Evolutionary conservation across 2,329 filamentous ascomycete genomes (phyloP), one percentile per base, ranked within the genome.

Genomic region (Nothophoma quercina): DNA sequence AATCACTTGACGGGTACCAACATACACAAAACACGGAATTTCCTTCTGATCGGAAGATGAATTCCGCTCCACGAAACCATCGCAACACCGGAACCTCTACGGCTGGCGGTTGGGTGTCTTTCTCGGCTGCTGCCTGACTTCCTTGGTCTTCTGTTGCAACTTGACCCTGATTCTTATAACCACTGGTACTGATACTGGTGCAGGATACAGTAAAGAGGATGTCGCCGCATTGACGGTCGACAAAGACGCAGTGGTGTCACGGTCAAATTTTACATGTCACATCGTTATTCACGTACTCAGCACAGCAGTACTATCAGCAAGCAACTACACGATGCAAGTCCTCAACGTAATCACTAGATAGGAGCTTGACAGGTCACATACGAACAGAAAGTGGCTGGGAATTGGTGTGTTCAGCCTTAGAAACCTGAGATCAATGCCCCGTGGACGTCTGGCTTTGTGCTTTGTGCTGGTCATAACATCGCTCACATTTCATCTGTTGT

Each of bases 241-340:
- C 3, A 10, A 33, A 1, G 44, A 30, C 8, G 12, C 15, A 6
- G 23, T 19, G 8, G 42, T 63, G 5, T 46, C 45, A 1, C 21
- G 44, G 19, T 51, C 47, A 42, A 59, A 49, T 28, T 52, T 42
- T 3, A 12, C 32, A n/a, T 32, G 79, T 0, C 81, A 84, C 62
- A 58, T 83, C 16, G 41, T 75, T 0, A 77, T 84, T 59, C 84
- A 84, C 64, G 56, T 71, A 0, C 62, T 81, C 19, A 76, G 76
- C 29, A 67, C 65, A 2, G 9, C 57, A 0, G 23, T 70, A 4
- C 36, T 69, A 1, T 55, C 46, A 0, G 53, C 56, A 2, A 64
- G 58, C 19, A 70, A 62, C 18, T 68, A 65, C 36, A 63, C 63
- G 0, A 68, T 69, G 65, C 65, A 70, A 45, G 59, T 64, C 1